A percentile compares a stretch with the other conserved stretches of the same genome.
Evolutionary conservation across 75 land plant genomes (phyloP).

Genomic region (Sequoia sempervirens): DNA sequence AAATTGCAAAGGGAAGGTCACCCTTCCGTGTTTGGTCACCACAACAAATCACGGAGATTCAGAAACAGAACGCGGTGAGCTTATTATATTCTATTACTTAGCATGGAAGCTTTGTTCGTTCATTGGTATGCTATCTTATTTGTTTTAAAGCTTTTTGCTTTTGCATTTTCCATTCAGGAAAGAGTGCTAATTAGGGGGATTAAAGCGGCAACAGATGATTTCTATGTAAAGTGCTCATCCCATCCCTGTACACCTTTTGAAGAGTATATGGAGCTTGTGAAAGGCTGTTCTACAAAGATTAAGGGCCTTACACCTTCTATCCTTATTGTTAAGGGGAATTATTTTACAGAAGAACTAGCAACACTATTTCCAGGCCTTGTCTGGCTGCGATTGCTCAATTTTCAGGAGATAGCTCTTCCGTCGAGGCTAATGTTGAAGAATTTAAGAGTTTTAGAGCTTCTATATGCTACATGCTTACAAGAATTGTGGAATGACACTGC

Average conservation of each 20-base stretch:
- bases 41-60: neutral
- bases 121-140: neutral
- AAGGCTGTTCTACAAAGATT: neutral
- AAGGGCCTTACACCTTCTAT: neutral
- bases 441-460: neutral
- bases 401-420: neutral
- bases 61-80: neutral
- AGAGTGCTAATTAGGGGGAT: neutral
- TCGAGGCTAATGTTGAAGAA: neutral
- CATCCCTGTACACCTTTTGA: neutral
- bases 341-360: neutral
- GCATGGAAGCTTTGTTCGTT: neutral
- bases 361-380: neutral
- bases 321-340: neutral
- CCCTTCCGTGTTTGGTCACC: neutral
- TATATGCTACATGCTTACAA: neutral
- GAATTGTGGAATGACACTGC: neutral
- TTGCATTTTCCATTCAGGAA: neutral
- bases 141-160: neutral
- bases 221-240: neutral
- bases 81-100: neutral
- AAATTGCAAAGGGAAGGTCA: neutral
- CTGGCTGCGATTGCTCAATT: neutral
- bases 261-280: neutral
- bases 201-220: neutral